Evolutionary conservation across 1,139 yeast species (phyloP).

Genomic region (Kodamaea anthophila): DNA sequence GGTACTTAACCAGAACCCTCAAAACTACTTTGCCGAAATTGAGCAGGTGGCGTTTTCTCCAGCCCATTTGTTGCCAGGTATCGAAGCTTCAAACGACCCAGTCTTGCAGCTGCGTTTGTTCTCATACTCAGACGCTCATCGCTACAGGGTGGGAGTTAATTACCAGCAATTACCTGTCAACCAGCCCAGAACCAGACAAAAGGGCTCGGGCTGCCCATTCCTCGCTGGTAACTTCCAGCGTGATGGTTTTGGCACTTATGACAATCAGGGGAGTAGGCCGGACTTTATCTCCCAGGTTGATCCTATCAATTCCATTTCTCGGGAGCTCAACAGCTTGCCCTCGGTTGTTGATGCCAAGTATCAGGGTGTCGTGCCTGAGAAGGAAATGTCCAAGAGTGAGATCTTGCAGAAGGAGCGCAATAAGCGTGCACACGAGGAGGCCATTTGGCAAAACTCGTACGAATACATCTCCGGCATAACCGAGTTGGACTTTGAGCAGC

Average conservation of each 20-base stretch:
- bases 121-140: slow-evolving; percentile 56
- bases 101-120: slow-evolving; percentile 53
- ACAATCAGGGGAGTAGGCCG: slow-evolving; percentile 23
- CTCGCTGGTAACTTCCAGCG: slow-evolving; percentile 36
- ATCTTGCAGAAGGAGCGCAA: slow-evolving; percentile 20
- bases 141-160: slow-evolving; percentile 44
- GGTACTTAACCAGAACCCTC: slow-evolving; percentile 49
- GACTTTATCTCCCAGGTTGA: slow-evolving; percentile 23
- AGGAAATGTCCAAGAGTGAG: slow-evolving; percentile 17
- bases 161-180: slow-evolving; percentile 28
- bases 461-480: slow-evolving; percentile 33
- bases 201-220: slow-evolving; percentile 23
- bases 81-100: slow-evolving; percentile 56
- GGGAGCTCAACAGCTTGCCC: slow-evolving; percentile 16
- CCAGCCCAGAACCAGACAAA: slow-evolving; percentile 14
- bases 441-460: slow-evolving; percentile 31
- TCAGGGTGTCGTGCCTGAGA: slow-evolving; percentile 24
- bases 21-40: slow-evolving; percentile 52
- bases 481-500: slow-evolving; percentile 40
- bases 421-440: slow-evolving; percentile 28
- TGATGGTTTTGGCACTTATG: slow-evolving; percentile 25
- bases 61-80: slow-evolving; percentile 53
- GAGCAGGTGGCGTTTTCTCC: slow-evolving; percentile 61
- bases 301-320: slow-evolving; percentile 18
- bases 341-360: slow-evolving; percentile 16